Base-by-base conservation (phyloP, 805 yeast species). In the Candida berthetii region DNA sequence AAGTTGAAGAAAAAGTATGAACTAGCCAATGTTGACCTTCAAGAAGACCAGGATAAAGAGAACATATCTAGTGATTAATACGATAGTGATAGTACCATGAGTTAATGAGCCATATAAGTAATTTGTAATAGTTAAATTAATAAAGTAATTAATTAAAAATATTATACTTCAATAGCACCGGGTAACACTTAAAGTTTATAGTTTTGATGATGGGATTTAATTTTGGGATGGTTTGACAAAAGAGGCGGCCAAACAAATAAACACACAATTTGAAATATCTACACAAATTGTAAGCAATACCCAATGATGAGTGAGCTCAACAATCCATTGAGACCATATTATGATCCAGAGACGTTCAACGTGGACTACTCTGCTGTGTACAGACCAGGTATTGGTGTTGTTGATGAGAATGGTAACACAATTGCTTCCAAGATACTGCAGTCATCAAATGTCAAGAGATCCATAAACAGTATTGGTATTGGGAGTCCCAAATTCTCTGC, bases 331-430 rank as follows among this genome's bases (percentile, higher is more conserved):
- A 72, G 93, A 61, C 91, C 91, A 2, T 84, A 84, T 59, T 78
- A 80, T 54, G 79, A 82, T 58, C 73, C 82, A n/a, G 81, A 72
- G 20, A 65, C 80, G 1, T 84, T 84, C 58, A 71, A 78, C 55
- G 78, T 81, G 1, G 84, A 82, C 13, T 80, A 80, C 52, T 64
- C 74, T 22, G 83, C 80, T 15, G 69, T 76, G 3, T 80, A 67
- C 53, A 70, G 71, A 44, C 83, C 83, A 1, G 82, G 81, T 1
- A 66, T 74, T 18, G 87, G 87, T 17, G 77, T 80, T 11, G 57
- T 79, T 9, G 79, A 76, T 69, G 44, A 59, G 39, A 40, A 71
- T 35, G 73, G 73, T 1, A 46, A 52, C 31, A 60, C 70, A 2
- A 54, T 70, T 4, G 65, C 71, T 1, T 61, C 71, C 14, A 68